These are phyloP conservation scores for Tricholoma flavovirens DNA, from an alignment of 768 basidiomycete genomes.

Conservation along the genomic window DNA sequence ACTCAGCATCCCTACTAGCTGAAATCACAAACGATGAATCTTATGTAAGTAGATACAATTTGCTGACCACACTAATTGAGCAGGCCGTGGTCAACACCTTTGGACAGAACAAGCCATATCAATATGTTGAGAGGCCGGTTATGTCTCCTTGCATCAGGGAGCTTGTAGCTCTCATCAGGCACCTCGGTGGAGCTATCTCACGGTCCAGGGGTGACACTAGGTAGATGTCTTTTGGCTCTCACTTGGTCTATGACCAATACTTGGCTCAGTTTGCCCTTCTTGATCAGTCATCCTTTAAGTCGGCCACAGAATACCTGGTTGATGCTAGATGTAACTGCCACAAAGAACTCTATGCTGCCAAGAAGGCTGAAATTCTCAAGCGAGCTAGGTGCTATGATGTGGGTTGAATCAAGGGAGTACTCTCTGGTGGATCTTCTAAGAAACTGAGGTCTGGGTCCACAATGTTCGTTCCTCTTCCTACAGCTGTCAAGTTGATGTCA, in stretches of 20 bases:
- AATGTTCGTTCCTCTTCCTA: slow-evolving; percentile 4
- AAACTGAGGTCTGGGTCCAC: not conserved
- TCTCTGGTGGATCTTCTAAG: slow-evolving; percentile 5
- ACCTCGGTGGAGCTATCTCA: slow-evolving; percentile 1
- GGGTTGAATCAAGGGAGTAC: not conserved
- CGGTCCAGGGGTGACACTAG: not conserved
- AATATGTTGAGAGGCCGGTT: not conserved
- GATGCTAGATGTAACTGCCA: not conserved
- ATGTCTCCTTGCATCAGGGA: not conserved
- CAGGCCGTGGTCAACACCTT: not conserved
- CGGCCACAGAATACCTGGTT: not conserved
- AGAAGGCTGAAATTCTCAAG: slow-evolving; percentile 1
- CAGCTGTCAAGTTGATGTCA: slow-evolving; percentile 2
- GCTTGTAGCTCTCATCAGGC: not conserved
- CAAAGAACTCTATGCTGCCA: slow-evolving; percentile 6
- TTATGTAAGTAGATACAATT: not conserved
- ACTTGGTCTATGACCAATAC: not conserved
- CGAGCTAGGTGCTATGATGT: not conserved
- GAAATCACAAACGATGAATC: not conserved
- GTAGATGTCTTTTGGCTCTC: not conserved
- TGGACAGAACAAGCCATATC: not conserved
- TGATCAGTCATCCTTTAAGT: not conserved
- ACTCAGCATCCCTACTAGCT: not conserved
- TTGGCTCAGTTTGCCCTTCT: not conserved
- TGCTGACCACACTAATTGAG: not conserved